A percentile compares a stretch with the other conserved stretches of the same genome.
These are phyloP conservation scores for Panicum hallii DNA, from an alignment of 202 grass and related monocot genomes.

Conservation along the genomic window DNA sequence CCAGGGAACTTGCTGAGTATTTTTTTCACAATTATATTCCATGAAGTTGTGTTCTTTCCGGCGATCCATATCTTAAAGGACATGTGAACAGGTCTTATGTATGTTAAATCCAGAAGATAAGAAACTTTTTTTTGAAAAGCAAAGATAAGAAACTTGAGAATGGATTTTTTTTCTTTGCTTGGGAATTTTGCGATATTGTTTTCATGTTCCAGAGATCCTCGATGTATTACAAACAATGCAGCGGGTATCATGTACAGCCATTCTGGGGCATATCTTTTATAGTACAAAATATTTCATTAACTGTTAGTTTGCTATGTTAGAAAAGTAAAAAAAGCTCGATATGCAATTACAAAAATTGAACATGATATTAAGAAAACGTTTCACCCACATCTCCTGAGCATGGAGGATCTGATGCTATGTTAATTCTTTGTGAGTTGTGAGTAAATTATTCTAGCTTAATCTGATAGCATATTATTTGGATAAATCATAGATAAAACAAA, in stretches of 20 bases:
- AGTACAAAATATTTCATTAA: conserved; percentile 26
- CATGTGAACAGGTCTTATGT: background rate
- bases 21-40: conserved; percentile 14
- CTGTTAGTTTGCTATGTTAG: background rate
- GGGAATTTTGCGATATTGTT: background rate
- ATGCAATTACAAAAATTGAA: too few relatives aligned
- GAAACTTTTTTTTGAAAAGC: too few relatives aligned
- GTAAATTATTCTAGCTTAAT: too few relatives aligned
- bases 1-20: background rate
- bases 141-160: background rate
- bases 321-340: background rate
- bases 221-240: background rate
- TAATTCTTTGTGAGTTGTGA: background rate
- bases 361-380: too few relatives aligned
- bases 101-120: conserved; percentile 16
- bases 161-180: background rate
- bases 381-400: background rate
- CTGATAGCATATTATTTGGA: too few relatives aligned
- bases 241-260: background rate
- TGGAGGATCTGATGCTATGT: conserved; percentile 12
- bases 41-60: conserved; percentile 1
- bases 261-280: background rate
- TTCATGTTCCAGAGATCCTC: conserved; percentile 25
- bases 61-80: conserved; percentile 11
- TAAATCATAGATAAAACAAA: too few relatives aligned